A percentile compares a stretch with the other conserved stretches of the same genome.
Evolutionary conservation across 208 protist genomes (phyloP).

Genomic region (Histomonas meleagridis): DNA sequence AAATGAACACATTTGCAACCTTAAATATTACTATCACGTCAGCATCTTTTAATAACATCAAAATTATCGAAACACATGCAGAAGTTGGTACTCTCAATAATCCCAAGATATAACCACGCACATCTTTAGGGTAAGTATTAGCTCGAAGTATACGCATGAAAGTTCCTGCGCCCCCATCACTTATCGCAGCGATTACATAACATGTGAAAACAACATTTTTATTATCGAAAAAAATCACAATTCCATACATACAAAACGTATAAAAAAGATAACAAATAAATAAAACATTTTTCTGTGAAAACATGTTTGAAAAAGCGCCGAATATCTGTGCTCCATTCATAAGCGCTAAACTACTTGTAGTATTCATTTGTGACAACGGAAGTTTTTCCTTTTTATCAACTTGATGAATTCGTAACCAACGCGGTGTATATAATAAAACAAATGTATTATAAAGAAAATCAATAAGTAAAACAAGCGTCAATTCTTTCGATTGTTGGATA

Average conservation of each 20-base stretch:
- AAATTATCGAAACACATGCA: neutral
- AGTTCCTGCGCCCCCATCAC: neutral
- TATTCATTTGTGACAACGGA: neutral
- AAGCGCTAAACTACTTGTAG: neutral
- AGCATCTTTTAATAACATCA: neutral
- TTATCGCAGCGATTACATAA: neutral
- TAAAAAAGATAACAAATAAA: neutral
- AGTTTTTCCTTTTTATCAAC: neutral
- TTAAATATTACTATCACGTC: too few relatives aligned
- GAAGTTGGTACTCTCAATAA: neutral
- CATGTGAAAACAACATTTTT: neutral
- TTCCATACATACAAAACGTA: neutral
- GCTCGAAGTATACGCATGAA: neutral
- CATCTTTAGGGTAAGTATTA: neutral
- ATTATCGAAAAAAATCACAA: neutral
- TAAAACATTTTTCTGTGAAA: neutral
- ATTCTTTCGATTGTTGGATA: neutral
- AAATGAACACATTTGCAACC: too few relatives aligned
- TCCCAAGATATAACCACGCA: neutral
- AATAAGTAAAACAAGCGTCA: neutral
- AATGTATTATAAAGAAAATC: neutral
- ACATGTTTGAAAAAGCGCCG: neutral
- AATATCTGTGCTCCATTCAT: constrained; percentile 24
- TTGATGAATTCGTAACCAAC: neutral
- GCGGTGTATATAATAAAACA: neutral